phyloP scores from a whole-genome alignment of 352 stramenopile species.

The Aphanomyces stellatus region DNA sequence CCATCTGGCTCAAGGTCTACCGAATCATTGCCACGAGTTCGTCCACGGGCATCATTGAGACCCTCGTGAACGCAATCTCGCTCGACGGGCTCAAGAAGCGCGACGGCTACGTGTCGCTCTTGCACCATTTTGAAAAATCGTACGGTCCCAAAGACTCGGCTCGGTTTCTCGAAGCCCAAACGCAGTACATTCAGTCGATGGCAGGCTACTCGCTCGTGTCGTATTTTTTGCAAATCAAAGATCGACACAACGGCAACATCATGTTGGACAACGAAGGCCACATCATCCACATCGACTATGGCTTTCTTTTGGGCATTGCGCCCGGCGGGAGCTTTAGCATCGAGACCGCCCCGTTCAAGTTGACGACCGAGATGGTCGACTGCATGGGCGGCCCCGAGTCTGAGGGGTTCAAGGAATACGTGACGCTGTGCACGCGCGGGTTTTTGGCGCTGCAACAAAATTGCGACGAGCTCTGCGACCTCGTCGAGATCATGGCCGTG shows the following conservation, averaged over 20 bases:
- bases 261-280: constrained; percentile 98
- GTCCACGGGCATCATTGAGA: constrained; percentile 96
- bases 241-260: constrained; percentile 99
- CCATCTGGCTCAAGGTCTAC: constrained; percentile 95
- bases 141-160: constrained; percentile 85
- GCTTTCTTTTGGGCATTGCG: constrained; percentile 98
- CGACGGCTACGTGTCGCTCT: constrained; percentile 88
- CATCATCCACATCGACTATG: constrained; percentile 99
- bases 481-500: constrained; percentile 96
- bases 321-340: constrained; percentile 98
- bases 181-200: constrained; percentile 96
- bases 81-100: constrained; percentile 97
- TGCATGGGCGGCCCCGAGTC: constrained; percentile 91
- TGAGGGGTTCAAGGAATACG: constrained; percentile 94
- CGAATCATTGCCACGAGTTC: constrained; percentile 95
- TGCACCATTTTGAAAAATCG: constrained; percentile 93
- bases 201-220: constrained; percentile 97
- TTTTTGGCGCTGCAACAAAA: constrained; percentile 96
- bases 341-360: constrained; percentile 99
- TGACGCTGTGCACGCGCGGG: constrained; percentile 94
- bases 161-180: constrained; percentile 87
- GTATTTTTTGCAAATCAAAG: constrained; percentile 99
- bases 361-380: constrained; percentile 98
- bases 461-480: constrained; percentile 91
- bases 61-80: constrained; percentile 94